Percentiles rank a stretch among this genome's conserved stretches.
Evolutionary conservation across 1,284 basidiomycete species (phyloP).

Genomic region (Hymenochaete sp.): DNA sequence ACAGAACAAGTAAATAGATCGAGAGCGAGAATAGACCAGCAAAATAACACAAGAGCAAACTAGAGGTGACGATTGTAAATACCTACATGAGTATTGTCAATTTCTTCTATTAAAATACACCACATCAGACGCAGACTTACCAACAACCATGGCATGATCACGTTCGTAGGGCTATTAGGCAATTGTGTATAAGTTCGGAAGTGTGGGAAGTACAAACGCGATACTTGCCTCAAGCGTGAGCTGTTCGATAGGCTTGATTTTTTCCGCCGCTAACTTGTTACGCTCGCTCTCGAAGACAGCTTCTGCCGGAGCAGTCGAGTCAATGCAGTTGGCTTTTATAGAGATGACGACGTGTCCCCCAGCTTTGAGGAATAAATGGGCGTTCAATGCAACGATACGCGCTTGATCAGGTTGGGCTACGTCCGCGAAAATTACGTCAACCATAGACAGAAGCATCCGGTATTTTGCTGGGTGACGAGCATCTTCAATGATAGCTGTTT

Average conservation of each 20-base stretch:
- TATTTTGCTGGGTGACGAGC: constrained; percentile 93
- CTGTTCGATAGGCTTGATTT: constrained; percentile 91
- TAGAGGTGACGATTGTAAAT: constrained; percentile 43
- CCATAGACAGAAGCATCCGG: constrained; percentile 88
- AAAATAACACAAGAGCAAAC: constrained; percentile 5
- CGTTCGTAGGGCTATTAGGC: constrained; percentile 56
- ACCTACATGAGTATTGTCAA: constrained; percentile 28
- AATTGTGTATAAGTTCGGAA: constrained; percentile 6
- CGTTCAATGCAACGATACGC: constrained; percentile 88
- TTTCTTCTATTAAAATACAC: not conserved
- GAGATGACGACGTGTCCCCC: constrained; percentile 91
- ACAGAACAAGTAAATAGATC: constrained; percentile 14
- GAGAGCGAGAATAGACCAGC: constrained; percentile 6
- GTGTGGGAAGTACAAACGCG: not conserved
- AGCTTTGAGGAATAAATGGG: constrained; percentile 95
- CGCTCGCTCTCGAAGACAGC: constrained; percentile 89
- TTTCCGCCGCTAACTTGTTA: constrained; percentile 70
- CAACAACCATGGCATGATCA: constrained; percentile 79
- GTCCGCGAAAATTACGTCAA: constrained; percentile 97
- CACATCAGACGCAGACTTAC: constrained; percentile 25
- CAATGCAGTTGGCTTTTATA: constrained; percentile 99
- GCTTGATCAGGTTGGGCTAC: constrained; percentile 99
- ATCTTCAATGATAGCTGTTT: constrained; percentile 89
- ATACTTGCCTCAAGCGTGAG: constrained; percentile 64
- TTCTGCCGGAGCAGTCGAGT: constrained; percentile 87